Conservation (phyloP, 768 basidiomycete species). For the Collybiopsis confluens region DNA sequence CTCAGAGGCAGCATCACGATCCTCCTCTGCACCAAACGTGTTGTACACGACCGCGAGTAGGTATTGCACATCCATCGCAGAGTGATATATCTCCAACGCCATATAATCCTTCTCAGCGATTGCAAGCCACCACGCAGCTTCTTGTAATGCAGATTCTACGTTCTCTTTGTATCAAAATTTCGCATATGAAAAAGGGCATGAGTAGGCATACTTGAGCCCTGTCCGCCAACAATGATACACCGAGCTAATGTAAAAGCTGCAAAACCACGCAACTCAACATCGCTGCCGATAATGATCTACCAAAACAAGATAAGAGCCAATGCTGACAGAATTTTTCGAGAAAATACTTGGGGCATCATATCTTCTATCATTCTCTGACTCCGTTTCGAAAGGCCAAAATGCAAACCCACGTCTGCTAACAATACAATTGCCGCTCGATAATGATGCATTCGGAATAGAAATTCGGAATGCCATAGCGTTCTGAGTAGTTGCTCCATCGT, state of each 20-base stretch:
- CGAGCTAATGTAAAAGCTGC: constrained; percentile 72
- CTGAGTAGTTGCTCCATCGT: constrained; percentile 65
- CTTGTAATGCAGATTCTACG: constrained; percentile 39
- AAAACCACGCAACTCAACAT: constrained; percentile 72
- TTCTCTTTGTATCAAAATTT: background rate
- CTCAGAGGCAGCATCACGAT: constrained; percentile 52
- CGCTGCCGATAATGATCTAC: constrained; percentile 67
- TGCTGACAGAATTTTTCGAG: background rate
- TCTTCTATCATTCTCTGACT: constrained; percentile 66
- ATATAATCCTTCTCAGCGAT: constrained; percentile 66
- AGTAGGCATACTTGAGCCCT: constrained; percentile 36
- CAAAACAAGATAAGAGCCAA: background rate
- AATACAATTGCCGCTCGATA: constrained; percentile 69
- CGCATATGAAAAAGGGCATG: background rate
- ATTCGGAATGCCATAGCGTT: constrained; percentile 78
- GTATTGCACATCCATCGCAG: constrained; percentile 68
- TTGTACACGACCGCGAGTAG: constrained; percentile 67
- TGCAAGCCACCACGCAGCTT: constrained; percentile 58
- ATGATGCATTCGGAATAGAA: constrained; percentile 59
- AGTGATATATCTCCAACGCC: constrained; percentile 51
- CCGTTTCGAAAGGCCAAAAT: constrained; percentile 70
- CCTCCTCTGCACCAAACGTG: constrained; percentile 51
- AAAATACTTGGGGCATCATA: constrained; percentile 73
- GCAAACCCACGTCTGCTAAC: constrained; percentile 74
- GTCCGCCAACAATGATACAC: constrained; percentile 62